Evolutionary conservation across 2,329 filamentous ascomycete species (phyloP).

Genomic region (Ophioceras dolichostomum): DNA sequence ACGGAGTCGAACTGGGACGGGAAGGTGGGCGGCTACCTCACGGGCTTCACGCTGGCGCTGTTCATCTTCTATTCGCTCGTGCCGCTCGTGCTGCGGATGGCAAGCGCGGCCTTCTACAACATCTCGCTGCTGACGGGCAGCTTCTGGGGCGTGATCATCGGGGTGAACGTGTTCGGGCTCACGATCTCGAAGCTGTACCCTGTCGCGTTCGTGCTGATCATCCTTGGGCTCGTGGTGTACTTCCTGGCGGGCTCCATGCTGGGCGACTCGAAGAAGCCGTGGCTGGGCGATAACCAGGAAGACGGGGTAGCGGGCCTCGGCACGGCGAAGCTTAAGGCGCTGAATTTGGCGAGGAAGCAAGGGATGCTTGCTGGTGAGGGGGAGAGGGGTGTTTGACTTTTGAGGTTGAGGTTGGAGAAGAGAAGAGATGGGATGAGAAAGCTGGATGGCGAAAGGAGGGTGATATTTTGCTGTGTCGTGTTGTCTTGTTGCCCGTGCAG

Average conservation of each 20-base stretch:
- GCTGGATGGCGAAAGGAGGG: no score
- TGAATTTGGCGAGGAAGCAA: slow-evolving; percentile 39
- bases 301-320: slow-evolving; percentile 67
- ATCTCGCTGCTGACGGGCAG: slow-evolving; percentile 88
- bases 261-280: slow-evolving; percentile 87
- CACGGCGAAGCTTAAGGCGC: slow-evolving; percentile 69
- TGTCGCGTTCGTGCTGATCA: slow-evolving; percentile 86
- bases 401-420: not conserved
- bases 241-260: slow-evolving; percentile 73
- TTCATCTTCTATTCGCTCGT: slow-evolving; percentile 78
- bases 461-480: no score
- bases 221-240: slow-evolving; percentile 75
- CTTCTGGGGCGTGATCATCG: slow-evolving; percentile 95
- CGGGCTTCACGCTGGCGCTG: slow-evolving; percentile 81
- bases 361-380: slow-evolving; percentile 11
- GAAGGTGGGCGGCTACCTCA: slow-evolving; percentile 65
- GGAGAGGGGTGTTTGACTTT: not conserved
- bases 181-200: slow-evolving; percentile 84
- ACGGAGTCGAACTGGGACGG: slow-evolving; percentile 49
- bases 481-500: no score
- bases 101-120: slow-evolving; percentile 89
- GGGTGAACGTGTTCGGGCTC: slow-evolving; percentile 72
- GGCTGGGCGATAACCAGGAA: slow-evolving; percentile 82
- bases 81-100: slow-evolving; percentile 80
- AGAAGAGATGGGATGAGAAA: no score